Base-by-base conservation (phyloP, 73 alveolate species). In the Symbiodinium natans region DNA sequence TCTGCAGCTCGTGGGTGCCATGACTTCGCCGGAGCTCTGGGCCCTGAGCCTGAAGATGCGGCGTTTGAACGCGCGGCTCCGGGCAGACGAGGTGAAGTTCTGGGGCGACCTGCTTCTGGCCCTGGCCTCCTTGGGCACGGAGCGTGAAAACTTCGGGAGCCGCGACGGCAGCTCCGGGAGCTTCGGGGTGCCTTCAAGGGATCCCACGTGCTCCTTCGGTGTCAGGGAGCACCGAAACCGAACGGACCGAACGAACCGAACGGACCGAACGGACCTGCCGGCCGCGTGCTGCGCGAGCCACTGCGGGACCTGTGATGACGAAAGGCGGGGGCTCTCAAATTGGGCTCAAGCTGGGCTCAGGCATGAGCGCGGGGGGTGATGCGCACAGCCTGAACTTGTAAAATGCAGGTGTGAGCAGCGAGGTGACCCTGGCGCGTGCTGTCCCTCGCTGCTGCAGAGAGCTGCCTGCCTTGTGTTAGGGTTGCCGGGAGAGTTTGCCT, bases 11-110 rank as follows among this genome's bases (percentile, higher is more conserved):
- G 86, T 34, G 41, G n/a, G 33, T 36, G 25, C 86, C 34, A n/a
- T 75, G 86, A n/a, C 86, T 0, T 75, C 43, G 48, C 86, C 86
- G 29, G 86, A 75, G 46, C 46, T 75, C 27, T 75, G 86, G 86
- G 48, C 46, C 29, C 86, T 75, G 48, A 75, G 86, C 43, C 48
- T 75, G 48, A 31, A 36, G 48, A 75, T 75, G 86, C 86, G 86
- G 25, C 21, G 13, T 42, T 46, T 75, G 31, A 75, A 75, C 11
- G 86, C 52, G 86, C 86, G 86, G 86, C 86, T 75, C 33, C 86
- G 86, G 86, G 86, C 86, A n/a, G 86, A 75, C 25, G 86, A 75
- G 86, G 80, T 63, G 40, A 63, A 63, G 36, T 63, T 63, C 80
- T 63, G 80, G 80, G 80, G 80, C 33, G 80, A 63, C 13, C 27